Conservation (phyloP, 306 rosid genomes). For the Cucurbita moschata region DNA sequence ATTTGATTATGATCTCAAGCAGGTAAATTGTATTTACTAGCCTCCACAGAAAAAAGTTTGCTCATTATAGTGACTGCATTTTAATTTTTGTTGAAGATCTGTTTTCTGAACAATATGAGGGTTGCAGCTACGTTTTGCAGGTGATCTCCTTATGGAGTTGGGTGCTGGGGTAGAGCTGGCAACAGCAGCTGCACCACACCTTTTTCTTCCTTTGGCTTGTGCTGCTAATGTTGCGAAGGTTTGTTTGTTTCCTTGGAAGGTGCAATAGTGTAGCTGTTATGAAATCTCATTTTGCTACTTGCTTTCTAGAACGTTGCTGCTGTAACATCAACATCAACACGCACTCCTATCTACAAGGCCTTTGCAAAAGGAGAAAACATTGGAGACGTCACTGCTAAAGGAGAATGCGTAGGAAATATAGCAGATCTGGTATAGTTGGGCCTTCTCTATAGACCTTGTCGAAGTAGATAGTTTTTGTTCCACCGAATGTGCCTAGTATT, state of each 20-base stretch:
- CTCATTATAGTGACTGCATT: not conserved
- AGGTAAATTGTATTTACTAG: conserved; percentile 28
- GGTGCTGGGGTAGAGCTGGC: conserved; percentile 95
- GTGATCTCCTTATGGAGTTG: conserved; percentile 95
- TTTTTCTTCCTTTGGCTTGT: conserved; percentile 97
- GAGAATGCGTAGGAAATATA: conserved; percentile 94
- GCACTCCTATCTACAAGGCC: conserved; percentile 97
- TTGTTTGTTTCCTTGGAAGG: not conserved
- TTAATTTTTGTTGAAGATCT: not conserved
- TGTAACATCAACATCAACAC: conserved; percentile 95
- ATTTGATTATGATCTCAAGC: conserved; percentile 91
- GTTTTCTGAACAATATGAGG: conserved; percentile 8
- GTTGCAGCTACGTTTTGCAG: conserved; percentile 70
- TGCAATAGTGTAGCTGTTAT: not conserved
- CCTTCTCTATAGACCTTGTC: conserved; percentile 6
- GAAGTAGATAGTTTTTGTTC: not conserved
- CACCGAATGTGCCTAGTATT: too few relatives aligned
- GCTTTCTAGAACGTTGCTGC: conserved; percentile 75
- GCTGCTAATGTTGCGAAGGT: conserved; percentile 97
- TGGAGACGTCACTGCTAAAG: conserved; percentile 98
- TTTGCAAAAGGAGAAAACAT: conserved; percentile 98
- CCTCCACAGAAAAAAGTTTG: not conserved
- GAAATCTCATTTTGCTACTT: conserved; percentile 16
- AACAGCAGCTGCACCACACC: conserved; percentile 80
- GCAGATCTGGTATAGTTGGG: conserved; percentile 75